Evolutionary conservation across 192 early-diverging fungal genomes (phyloP), one percentile per base, ranked within the genome.

Genomic region (Rhizophagus sp.): DNA sequence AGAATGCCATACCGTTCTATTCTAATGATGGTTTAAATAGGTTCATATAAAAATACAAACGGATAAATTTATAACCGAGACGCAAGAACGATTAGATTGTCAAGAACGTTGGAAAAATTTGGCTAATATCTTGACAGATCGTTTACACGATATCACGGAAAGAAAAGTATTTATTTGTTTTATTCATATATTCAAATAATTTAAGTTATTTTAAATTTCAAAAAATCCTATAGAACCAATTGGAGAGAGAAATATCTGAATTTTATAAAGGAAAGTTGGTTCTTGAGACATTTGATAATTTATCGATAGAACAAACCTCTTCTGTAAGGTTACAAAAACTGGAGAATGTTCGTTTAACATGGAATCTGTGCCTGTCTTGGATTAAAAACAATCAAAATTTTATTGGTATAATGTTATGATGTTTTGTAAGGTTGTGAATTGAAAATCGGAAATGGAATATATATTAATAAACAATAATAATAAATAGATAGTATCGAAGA

Each of bases 41-140:
- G 27, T 50, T 22, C 71, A 73, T 24, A 50, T 73, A 7, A 73
- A 73, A 50, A 73, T 73, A 27, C 71, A 73, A 73, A 57, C 71
- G 12, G 71, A 73, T 41, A 73, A 73, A 50, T 73, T 73, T 50
- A 12, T 73, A 25, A 73, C 9, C 8, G 22, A n/a, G 19, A 50
- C 47, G 8, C 39, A 50, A 73, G 44, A 73, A 33, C 19, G 71
- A 44, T 24, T 41, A 50, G 71, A 11, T 47, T 50, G 17, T 30
- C 71, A 73, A 4, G 49, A 57, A 25, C 19, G 9, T 47, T 73
- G 71, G 71, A 73, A 73, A 41, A 25, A 44, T 25, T 41, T 73
- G 11, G 71, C 71, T 50, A 44, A 34, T 24, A 25, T 24, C 10
- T 27, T 73, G 10, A 33, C 47, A 25, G n/a, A 50, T 2, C 39